Evolutionary conservation across 2,329 filamentous ascomycete species (phyloP).

Genomic region (Verticillium longisporum): DNA sequence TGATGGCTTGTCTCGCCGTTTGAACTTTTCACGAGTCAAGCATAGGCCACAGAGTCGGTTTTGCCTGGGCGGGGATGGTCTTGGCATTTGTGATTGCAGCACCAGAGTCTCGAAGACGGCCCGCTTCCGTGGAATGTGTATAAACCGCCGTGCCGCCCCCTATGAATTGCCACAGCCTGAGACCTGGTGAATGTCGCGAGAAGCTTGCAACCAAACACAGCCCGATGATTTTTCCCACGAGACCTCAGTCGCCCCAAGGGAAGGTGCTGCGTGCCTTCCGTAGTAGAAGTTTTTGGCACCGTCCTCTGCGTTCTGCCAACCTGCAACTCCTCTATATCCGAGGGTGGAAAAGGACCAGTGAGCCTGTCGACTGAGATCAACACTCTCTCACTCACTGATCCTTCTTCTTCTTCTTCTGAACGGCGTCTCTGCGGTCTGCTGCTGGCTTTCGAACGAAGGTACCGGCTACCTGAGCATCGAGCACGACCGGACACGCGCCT

Average conservation of each 20-base stretch:
- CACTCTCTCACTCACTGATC: too few species aligned
- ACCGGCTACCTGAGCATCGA: too few species aligned
- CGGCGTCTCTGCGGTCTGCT: too few species aligned
- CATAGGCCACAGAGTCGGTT: too few species aligned
- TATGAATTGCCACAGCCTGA: neutral
- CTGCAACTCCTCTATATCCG: neutral
- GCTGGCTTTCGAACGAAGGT: too few species aligned
- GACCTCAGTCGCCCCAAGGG: neutral
- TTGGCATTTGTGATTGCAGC: neutral
- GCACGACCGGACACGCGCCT: too few species aligned
- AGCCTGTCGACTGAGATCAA: neutral
- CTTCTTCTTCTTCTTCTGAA: too few species aligned
- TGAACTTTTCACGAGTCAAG: too few species aligned
- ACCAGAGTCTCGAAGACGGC: neutral
- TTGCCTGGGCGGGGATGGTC: neutral
- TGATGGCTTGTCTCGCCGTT: too few species aligned
- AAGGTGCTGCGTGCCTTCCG: neutral
- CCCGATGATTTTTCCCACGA: neutral
- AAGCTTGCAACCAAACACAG: neutral
- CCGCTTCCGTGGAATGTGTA: neutral
- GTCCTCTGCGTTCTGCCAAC: neutral
- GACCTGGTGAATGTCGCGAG: neutral
- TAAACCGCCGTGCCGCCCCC: neutral
- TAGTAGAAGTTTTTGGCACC: neutral
- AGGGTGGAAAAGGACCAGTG: too few species aligned